Base-by-base conservation (phyloP, 148 eudicot genomes). In the Heliamphora exappendiculata region DNA sequence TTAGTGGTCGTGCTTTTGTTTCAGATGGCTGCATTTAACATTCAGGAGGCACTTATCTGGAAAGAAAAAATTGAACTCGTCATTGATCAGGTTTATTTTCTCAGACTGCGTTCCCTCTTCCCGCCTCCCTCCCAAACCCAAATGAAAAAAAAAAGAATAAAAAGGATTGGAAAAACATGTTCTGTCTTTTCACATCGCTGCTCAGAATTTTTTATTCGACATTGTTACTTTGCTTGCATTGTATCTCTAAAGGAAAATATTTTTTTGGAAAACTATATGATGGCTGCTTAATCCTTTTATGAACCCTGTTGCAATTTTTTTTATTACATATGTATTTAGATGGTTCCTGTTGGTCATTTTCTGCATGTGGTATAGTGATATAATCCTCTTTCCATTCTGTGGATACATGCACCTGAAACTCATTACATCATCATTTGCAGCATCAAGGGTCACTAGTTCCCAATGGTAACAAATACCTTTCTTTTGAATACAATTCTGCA, bases 21-120 rank as follows among this genome's bases (percentile, higher is more conserved):
- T 79, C 84, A 95, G 99, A 86, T 95, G 99, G 99, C 99, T 82
- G 99, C 99, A 75, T 95, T 93, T 77, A 95, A 95, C 87, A 95
- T 95, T 78, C 97, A 95, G 86, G 99, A 95, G 87, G 97, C 97
- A 72, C 89, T 95, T 50, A 80, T 89, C 75, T 95, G 99, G 99
- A 95, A 95, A 86, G 99, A 93, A 67, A 95, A 93, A 86, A 91
- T 95, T 66, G 99, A 93, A 85, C 88, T 85, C 79, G 94, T 95
- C 55, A 95, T 95, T 77, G 99, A 95, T 78, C 96, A 92, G 99
- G 99, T 93, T 78, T 45, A 34, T 41, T 62, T 58, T 54, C 13
- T 6, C 13, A 26, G 22, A 62, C 58, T 60, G 42, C 53, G 41
- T 57, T 24, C 33, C 53, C 53, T 41, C 36, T 36, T 26, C 31